Conservation (phyloP, 2,329 filamentous ascomycete genomes). For the Colletotrichum costaricense region DNA sequence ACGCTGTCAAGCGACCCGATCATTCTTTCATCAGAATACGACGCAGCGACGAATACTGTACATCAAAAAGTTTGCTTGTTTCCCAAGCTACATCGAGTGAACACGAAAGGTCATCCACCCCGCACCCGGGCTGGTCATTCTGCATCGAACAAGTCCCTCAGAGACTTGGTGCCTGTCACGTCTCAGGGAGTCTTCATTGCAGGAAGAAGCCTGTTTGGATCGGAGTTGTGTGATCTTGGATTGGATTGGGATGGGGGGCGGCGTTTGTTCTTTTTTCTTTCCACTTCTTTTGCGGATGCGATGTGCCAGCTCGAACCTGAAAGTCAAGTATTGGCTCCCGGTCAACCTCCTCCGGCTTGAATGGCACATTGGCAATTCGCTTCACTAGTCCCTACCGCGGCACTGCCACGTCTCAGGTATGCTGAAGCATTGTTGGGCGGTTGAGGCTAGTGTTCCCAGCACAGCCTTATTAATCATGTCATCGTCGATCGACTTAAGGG, state of each 20-base stretch:
- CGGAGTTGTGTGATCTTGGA: slow-evolving; percentile 5
- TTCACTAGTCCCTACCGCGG: background rate
- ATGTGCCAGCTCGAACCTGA: background rate
- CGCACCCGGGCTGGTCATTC: background rate
- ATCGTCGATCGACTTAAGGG: background rate
- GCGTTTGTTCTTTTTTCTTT: background rate
- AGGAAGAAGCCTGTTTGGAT: background rate
- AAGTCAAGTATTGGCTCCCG: background rate
- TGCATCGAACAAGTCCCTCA: background rate
- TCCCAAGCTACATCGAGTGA: background rate
- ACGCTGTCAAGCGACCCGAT: background rate
- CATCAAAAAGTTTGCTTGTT: background rate
- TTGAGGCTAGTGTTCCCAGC: background rate
- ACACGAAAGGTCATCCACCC: background rate
- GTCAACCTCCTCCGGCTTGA: background rate
- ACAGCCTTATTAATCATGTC: background rate
- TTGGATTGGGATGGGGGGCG: background rate
- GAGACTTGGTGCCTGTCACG: background rate
- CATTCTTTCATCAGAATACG: background rate
- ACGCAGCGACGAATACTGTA: slow-evolving; percentile 11
- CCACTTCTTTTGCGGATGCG: slow-evolving; percentile 9
- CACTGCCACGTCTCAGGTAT: background rate
- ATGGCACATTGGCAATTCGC: background rate
- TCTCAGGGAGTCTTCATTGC: background rate
- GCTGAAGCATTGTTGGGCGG: background rate